Evolutionary conservation across 2,329 filamentous ascomycete species (phyloP), one percentile per base, ranked within the genome.

Genomic region (Trichoderma breve): DNA sequence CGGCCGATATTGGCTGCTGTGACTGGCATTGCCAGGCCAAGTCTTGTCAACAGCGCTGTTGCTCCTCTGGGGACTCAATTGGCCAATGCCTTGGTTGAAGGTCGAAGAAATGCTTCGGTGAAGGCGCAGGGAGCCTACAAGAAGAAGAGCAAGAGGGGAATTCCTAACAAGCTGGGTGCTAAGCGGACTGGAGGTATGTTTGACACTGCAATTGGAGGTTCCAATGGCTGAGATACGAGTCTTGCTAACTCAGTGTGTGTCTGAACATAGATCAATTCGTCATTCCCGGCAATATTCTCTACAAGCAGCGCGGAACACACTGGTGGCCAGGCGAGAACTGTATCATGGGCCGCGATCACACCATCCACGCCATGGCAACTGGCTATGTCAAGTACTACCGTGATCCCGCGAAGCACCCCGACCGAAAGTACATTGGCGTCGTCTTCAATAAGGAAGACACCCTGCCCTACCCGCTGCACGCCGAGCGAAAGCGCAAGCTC

Each of bases 341-440:
- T 82, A 93, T 91, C 77, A 95, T 98, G 86, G 96, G 96, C 65
- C 92, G 96, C 73, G 95, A 99, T 82, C 96, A 98, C 85, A 98
- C 95, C 65, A 97, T 99, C 80, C 97, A 93, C 82, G 91, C 96
- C 68, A 91, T 90, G 73, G 89, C 92, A 71, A 87, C 92, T 4
- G 96, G 96, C 74, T 99, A 97, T 82, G 96, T 99, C 73, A 94
- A 96, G 77, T 99, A 97, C 88, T 99, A 99, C 86, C 90, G 92
- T 79, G 95, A 99, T 80, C 94, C 95, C 0, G 82, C 87, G 36
- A 88, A 86, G 72, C 94, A 98, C 82, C 93, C 95, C 1, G 92
- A 94, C 76, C 89, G 95, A 73, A 93, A 97, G 81, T 99, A 95
- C 86, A 99, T 99, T 78, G 96, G 96, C 73, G 92, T 99, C 24